These are phyloP conservation scores for Solanum okadae DNA, from an alignment of 257 asterid species.

Conservation along the genomic window DNA sequence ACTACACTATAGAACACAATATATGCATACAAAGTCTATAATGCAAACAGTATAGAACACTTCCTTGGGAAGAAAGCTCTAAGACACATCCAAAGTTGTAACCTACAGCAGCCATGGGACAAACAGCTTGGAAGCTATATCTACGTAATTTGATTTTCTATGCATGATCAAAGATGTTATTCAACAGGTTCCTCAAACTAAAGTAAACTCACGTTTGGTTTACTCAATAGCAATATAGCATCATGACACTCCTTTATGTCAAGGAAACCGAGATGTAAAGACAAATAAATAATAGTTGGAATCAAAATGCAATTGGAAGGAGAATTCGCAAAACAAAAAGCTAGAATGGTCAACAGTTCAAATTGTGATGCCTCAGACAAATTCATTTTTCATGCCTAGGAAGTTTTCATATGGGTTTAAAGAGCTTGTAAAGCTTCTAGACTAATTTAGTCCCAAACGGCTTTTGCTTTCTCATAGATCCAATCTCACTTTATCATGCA, in stretches of 20 bases:
- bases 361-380: neutral
- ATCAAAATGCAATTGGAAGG: neutral
- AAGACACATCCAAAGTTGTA: neutral
- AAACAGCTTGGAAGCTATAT: neutral
- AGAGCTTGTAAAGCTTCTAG: neutral
- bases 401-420: neutral
- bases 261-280: neutral
- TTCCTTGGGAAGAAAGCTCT: neutral
- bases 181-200: neutral
- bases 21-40: neutral
- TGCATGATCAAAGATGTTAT: neutral
- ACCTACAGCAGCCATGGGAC: neutral
- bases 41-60: neutral
- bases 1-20: neutral
- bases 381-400: neutral
- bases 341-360: neutral
- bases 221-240: neutral
- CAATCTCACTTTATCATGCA: neutral
- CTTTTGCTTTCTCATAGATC: neutral
- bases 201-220: neutral
- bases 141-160: neutral
- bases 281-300: neutral
- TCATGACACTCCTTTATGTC: neutral
- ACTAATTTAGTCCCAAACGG: neutral
- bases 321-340: neutral